These are phyloP conservation scores for Haematococcus lacustris DNA, from an alignment of 139 green algal species.

Conservation along the genomic window DNA sequence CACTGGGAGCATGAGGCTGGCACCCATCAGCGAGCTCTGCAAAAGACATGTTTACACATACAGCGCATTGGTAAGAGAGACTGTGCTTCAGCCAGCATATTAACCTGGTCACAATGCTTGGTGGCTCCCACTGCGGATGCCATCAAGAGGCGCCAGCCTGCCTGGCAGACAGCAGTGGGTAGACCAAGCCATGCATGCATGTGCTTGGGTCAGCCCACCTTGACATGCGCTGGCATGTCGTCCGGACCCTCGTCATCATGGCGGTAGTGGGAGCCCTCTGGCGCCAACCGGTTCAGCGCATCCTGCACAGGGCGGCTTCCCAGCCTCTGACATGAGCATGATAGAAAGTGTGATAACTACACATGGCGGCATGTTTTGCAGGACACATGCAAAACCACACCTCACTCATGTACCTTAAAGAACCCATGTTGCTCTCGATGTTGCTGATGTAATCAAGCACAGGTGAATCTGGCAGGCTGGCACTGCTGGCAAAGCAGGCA, in stretches of 20 bases:
- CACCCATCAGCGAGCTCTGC: conserved; percentile 65
- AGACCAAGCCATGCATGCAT: too few species aligned
- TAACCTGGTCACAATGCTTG: too few species aligned
- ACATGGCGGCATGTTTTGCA: neutral
- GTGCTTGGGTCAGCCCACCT: too few species aligned
- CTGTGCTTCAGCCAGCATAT: too few species aligned
- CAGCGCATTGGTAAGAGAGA: too few species aligned
- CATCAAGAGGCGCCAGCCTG: too few species aligned
- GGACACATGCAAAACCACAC: neutral
- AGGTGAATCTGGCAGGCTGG: neutral
- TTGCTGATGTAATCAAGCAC: neutral
- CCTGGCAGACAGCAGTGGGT: too few species aligned
- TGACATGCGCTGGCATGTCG: conserved; percentile 78
- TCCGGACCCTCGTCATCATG: conserved; percentile 69
- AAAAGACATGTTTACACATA: too few species aligned
- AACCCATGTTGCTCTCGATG: neutral
- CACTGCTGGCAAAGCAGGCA: neutral
- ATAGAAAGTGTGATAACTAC: neutral
- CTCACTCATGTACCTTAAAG: neutral
- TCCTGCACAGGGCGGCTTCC: conserved; percentile 29
- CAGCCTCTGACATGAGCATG: neutral
- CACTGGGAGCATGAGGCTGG: conserved; percentile 49
- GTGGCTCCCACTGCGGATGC: too few species aligned
- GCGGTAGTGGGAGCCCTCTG: conserved; percentile 60
- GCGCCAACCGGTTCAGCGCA: conserved; percentile 58